These are phyloP conservation scores for Saraca asoca DNA, from an alignment of 331 rosid genomes.

Conservation along the genomic window DNA sequence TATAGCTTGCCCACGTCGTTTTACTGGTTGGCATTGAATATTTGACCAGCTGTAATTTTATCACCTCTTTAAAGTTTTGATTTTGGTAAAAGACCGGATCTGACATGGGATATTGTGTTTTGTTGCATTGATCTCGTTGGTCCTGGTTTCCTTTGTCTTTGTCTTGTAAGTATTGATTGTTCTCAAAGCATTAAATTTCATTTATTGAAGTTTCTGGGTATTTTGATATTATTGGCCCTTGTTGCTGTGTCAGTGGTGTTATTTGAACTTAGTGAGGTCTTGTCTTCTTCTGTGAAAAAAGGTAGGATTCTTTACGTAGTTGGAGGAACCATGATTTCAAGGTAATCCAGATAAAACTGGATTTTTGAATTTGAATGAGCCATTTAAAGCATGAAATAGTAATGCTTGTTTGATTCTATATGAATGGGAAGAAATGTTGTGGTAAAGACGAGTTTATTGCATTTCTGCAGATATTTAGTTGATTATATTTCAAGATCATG, in stretches of 20 bases:
- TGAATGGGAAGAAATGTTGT: neutral
- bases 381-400: neutral
- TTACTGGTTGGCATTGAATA: constrained; percentile 31
- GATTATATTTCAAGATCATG: constrained; percentile 50
- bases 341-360: constrained; percentile 21
- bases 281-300: constrained; percentile 12
- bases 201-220: constrained; percentile 3
- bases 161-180: neutral
- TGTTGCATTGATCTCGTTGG: constrained; percentile 28
- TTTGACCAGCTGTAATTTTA: constrained; percentile 34
- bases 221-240: constrained; percentile 9
- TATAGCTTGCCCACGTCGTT: constrained; percentile 20
- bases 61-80: neutral
- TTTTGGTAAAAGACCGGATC: constrained; percentile 29
- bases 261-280: constrained; percentile 25
- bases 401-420: constrained; percentile 5
- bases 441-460: constrained; percentile 20
- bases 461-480: constrained; percentile 53
- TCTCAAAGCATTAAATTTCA: neutral
- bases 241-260: constrained; percentile 22
- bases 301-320: constrained; percentile 6
- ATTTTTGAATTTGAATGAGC: constrained; percentile 16
- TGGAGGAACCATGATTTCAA: neutral
- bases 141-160: neutral
- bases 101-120: constrained; percentile 33